These are phyloP conservation scores for Akanthomyces dipterigenus DNA, from an alignment of 2,329 filamentous ascomycete species.

Conservation along the genomic window DNA sequence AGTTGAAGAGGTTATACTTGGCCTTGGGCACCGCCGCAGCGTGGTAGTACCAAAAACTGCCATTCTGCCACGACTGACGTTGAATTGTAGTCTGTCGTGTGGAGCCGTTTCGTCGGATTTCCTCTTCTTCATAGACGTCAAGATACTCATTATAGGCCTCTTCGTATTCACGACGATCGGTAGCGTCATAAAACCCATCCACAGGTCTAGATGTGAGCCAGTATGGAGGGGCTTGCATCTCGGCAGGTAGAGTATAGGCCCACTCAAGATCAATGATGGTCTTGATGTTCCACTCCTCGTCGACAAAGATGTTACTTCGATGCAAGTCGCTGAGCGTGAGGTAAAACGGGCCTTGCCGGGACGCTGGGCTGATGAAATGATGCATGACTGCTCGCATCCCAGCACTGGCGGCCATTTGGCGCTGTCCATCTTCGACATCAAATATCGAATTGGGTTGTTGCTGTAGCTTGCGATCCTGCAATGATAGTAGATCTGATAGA, in stretches of 20 bases:
- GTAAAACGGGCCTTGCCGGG: constrained; percentile 26
- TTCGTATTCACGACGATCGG: neutral
- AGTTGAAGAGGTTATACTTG: neutral
- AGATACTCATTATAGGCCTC: neutral
- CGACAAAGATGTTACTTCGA: constrained; percentile 29
- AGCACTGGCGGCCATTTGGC: constrained; percentile 22
- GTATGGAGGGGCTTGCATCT: neutral
- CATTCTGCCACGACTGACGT: neutral
- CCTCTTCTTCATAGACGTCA: neutral
- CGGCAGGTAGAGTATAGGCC: neutral
- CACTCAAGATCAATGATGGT: constrained; percentile 20
- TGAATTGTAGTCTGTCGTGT: neutral
- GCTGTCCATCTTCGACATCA: constrained; percentile 20
- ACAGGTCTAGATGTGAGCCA: neutral
- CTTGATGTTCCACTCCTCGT: constrained; percentile 25
- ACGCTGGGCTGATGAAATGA: constrained; percentile 19
- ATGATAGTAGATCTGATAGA: constrained; percentile 24
- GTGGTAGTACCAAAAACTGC: neutral
- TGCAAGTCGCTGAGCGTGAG: constrained; percentile 29
- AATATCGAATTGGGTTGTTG: constrained; percentile 28
- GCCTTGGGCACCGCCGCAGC: neutral
- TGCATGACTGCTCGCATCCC: constrained; percentile 22
- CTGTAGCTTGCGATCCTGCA: constrained; percentile 27
- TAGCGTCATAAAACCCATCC: neutral
- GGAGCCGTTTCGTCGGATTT: neutral